Base-by-base conservation (phyloP, 495 filamentous ascomycete genomes). In the Penicillium crystallinum region DNA sequence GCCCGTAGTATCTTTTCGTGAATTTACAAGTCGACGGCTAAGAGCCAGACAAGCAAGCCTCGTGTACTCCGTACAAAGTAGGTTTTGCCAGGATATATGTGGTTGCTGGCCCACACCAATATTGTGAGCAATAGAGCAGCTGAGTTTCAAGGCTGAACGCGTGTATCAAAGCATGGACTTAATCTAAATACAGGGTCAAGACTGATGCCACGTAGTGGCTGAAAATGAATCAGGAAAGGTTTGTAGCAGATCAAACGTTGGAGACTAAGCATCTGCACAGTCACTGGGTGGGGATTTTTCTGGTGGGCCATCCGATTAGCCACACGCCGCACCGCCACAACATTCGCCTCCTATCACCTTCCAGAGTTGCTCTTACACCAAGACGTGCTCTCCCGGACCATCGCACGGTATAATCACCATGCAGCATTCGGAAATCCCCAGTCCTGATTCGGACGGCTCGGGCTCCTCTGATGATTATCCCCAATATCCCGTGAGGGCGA, bases 361-460 rank as follows among this genome's bases (percentile, higher is more conserved):
- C n/a, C n/a, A n/a, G n/a, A n/a, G n/a, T n/a, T 41, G 52, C 34
- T 52, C 54, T 52, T 30, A 19, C 37, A 46, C 39, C 53, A 40
- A 50, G 46, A 34, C 52, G 43, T 41, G 47, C 41, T 55, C 55
- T 53, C 48, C 22, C 37, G 36, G 43, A 47, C 29, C 61, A 58
- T 56, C 55, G 56, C 53, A 54, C 57, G 57, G 53, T 36, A 42
- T 42, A 42, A 30, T 49, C 63, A 65, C 66, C 62, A 78, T 81
- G 76, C 80, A 82, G 67, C 78, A 81, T 41, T 75, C 82, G 42
- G 77, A 76, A 61, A 59, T 72, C 70, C 46, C 68, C 66, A 62
- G 76, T 67, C 56, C 81, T 62, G 86, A 88, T 61, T 87, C 83
- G 21, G 84, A 82, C 34, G 81, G 75, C 52, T 85, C 83, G 27